Evolutionary conservation across 163 green algal species (phyloP), one percentile per base, ranked within the genome.

Genomic region (Trebouxiophyceae sp.): DNA sequence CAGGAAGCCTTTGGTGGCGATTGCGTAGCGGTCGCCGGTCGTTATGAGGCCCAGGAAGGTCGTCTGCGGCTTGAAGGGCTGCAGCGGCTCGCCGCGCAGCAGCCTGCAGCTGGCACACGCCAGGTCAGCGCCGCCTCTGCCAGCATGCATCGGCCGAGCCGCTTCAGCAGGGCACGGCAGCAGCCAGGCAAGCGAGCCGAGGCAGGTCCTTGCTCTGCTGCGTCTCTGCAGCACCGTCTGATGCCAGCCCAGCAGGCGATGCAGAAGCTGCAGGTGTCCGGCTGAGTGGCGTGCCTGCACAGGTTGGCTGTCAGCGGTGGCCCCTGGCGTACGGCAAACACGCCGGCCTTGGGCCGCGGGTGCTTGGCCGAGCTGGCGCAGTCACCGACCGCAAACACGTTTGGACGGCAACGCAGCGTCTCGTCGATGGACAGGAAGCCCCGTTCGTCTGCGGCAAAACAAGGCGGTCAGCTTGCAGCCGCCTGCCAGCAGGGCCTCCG

Each of bases 321-420:
- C 7, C 93, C 93, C 77, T 96, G 81, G 7, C 93, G 71, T 24
- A 98, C 93, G 2, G 93, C 93, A 77, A 91, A 98, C 4, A 98
- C 93, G 30, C 93, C 93, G 0, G 93, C 90, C 68, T 98, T 98
- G n/a, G 93, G 93, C 24, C 93, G 73, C 3, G 93, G 93, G 80
- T 95, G 65, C 0, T 33, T 33, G 0, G 60, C 20, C n/a, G 74
- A 84, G 7, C 73, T 79, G 1, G 93, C 87, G 54, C 91, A 81
- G 63, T 98, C 93, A 2, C 93, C 93, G n/a, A 72, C 82, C 0
- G 87, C 92, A 87, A 98, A 98, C 20, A 98, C 81, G 56, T 90
- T 83, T 3, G 65, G 45, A 8, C 88, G 82, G 16, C 45, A 77
- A 30, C 81, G 76, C 45, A 91, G 77, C 33, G 23, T 79, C 4